A percentile compares a stretch with the other conserved stretches of the same genome.
Evolutionary conservation across 2,329 filamentous ascomycete genomes (phyloP).

Genomic region (Hypoxylon sp.): DNA sequence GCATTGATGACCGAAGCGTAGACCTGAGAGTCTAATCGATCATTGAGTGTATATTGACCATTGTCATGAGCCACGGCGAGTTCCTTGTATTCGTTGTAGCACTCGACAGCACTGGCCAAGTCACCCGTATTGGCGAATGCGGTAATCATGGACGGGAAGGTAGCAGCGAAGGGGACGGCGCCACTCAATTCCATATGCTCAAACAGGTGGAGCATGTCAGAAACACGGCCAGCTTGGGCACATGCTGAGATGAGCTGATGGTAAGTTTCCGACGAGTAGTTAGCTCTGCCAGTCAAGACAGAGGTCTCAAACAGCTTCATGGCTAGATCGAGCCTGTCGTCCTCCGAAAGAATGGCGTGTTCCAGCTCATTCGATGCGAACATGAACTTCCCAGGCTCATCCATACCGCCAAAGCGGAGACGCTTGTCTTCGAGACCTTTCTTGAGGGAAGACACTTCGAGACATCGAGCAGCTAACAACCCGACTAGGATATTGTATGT

Average conservation of each 20-base stretch:
- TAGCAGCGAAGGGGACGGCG: conserved; percentile 80
- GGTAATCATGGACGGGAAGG: conserved; percentile 95
- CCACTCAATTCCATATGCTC: conserved; percentile 89
- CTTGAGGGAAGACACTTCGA: conserved; percentile 83
- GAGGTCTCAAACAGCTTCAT: conserved; percentile 89
- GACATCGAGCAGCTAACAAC: conserved; percentile 82
- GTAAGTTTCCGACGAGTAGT: conserved; percentile 87
- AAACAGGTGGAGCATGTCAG: conserved; percentile 92
- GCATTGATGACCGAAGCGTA: conserved; percentile 94
- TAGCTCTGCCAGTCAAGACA: conserved; percentile 70
- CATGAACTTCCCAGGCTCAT: conserved; percentile 79
- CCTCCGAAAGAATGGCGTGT: conserved; percentile 86
- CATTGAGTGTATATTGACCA: conserved; percentile 76
- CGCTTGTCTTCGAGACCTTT: conserved; percentile 83
- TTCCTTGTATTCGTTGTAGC: conserved; percentile 94
- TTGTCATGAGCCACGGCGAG: conserved; percentile 88
- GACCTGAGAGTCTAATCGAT: conserved; percentile 84
- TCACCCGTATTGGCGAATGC: conserved; percentile 88
- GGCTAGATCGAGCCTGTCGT: conserved; percentile 88
- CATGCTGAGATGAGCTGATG: conserved; percentile 88
- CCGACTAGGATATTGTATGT: conserved; percentile 92
- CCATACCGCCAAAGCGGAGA: conserved; percentile 80
- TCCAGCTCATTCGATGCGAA: conserved; percentile 89
- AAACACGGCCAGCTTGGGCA: conserved; percentile 82
- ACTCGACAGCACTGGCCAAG: conserved; percentile 88